Percentiles rank a stretch among this genome's conserved stretches.
Conservation (phyloP, 208 protist genomes). For the Vickermania ingenoplastis region DNA sequence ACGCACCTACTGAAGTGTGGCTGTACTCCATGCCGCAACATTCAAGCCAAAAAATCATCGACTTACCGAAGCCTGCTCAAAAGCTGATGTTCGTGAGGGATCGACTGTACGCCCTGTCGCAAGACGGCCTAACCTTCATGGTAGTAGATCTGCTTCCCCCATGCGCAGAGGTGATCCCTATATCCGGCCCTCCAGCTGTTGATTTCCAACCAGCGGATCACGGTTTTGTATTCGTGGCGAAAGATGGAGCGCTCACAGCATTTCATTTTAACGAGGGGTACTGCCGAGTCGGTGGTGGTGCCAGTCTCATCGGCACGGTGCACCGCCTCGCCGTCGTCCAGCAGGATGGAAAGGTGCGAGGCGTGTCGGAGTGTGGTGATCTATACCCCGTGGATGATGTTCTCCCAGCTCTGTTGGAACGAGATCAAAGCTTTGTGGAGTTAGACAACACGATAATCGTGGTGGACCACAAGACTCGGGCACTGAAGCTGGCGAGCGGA, state of each 20-base stretch:
- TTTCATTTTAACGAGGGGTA: conserved; percentile 67
- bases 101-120: conserved; percentile 39
- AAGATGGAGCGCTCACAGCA: conserved; percentile 23
- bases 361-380: not conserved
- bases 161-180: conserved; percentile 30
- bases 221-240: conserved; percentile 57
- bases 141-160: conserved; percentile 49
- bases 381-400: conserved; percentile 3
- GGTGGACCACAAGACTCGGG: not conserved
- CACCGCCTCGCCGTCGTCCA: not conserved
- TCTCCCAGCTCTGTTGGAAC: not conserved
- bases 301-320: not conserved
- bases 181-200: conserved; percentile 16
- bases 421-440: not conserved
- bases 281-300: not conserved
- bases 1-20: not conserved
- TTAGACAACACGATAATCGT: not conserved
- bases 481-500: not conserved
- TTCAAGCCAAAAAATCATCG: not conserved
- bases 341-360: not conserved
- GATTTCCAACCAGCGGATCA: conserved; percentile 40
- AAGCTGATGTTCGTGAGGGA: conserved; percentile 43
- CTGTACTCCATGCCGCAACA: not conserved
- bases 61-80: not conserved
- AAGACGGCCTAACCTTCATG: conserved; percentile 16